A percentile compares a stretch with the other conserved stretches of the same genome.
Conservation (phyloP, 2,329 filamentous ascomycete genomes). For the Clonostachys chloroleuca region DNA sequence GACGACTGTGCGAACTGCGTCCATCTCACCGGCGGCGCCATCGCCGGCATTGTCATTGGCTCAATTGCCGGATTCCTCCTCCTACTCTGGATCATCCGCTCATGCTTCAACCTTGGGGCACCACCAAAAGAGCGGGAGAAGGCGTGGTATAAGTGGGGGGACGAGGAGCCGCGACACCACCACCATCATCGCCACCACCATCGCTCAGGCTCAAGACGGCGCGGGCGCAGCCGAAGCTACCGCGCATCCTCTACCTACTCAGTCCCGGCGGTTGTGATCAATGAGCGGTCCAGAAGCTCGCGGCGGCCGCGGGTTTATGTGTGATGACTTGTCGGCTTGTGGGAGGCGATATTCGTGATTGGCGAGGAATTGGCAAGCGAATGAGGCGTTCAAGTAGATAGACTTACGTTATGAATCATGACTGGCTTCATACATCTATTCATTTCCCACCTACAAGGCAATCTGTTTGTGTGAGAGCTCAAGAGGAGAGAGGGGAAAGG, state of each 20-base stretch:
- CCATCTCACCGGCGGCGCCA: constrained; percentile 39
- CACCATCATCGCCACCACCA: background rate
- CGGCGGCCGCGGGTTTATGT: too few species aligned
- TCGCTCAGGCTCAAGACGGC: background rate
- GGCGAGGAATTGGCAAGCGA: too few species aligned
- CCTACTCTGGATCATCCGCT: constrained; percentile 40
- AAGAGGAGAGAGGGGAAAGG: too few species aligned
- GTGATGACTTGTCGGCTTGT: too few species aligned
- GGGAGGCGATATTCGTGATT: too few species aligned
- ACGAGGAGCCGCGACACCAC: constrained; percentile 11
- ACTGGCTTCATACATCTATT: too few species aligned
- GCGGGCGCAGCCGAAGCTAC: background rate
- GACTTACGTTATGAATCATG: too few species aligned
- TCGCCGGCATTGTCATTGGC: constrained; percentile 46
- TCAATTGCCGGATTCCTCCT: constrained; percentile 39
- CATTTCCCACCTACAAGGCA: too few species aligned
- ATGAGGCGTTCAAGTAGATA: too few species aligned
- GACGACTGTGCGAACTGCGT: constrained; percentile 9
- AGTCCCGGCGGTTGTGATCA: background rate
- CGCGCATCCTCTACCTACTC: background rate
- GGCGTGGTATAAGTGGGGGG: constrained; percentile 20
- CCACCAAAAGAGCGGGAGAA: constrained; percentile 21
- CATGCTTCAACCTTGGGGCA: constrained; percentile 31
- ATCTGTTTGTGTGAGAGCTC: too few species aligned
- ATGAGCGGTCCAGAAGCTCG: background rate